phyloP scores from a whole-genome alignment of 768 basidiomycete species.

The Auricularia sp. region DNA sequence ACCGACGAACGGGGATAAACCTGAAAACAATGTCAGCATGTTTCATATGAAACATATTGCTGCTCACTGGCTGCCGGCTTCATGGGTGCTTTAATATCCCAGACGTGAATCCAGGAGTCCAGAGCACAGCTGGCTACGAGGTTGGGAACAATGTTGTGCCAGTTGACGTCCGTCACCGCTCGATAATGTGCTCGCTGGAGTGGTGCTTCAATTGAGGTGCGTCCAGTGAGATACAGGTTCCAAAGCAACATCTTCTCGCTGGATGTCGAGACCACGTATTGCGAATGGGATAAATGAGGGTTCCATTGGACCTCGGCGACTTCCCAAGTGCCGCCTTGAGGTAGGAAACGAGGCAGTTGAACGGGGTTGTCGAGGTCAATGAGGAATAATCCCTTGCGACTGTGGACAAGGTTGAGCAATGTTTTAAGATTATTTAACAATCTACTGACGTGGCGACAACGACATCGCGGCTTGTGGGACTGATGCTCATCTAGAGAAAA shows the following conservation, averaged over 20 bases:
- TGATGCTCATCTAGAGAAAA: constrained; percentile 70
- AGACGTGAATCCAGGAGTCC: constrained; percentile 90
- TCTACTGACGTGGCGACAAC: constrained; percentile 73
- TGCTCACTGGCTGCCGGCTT: constrained; percentile 59
- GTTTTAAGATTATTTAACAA: constrained; percentile 2
- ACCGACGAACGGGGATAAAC: constrained; percentile 54
- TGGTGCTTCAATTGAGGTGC: constrained; percentile 66
- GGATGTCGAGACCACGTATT: constrained; percentile 82
- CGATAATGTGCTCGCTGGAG: constrained; percentile 85
- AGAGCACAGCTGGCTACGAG: constrained; percentile 83
- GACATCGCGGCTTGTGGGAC: constrained; percentile 78
- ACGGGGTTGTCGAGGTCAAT: constrained; percentile 86
- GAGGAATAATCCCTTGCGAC: constrained; percentile 83
- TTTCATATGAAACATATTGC: background rate
- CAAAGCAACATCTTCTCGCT: constrained; percentile 92
- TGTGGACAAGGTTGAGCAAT: constrained; percentile 22
- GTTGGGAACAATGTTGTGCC: constrained; percentile 81
- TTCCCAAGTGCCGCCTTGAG: constrained; percentile 95
- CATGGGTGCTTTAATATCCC: constrained; percentile 71
- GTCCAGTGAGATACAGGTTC: constrained; percentile 71
- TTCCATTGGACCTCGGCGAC: constrained; percentile 93
- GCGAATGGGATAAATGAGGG: constrained; percentile 61
- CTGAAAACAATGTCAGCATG: constrained; percentile 14
- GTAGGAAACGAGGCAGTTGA: constrained; percentile 84
- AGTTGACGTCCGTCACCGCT: constrained; percentile 97